Percentiles rank a stretch among this genome's conserved stretches.
phyloP scores from a whole-genome alignment of 768 basidiomycete species.

The Russula sp. region DNA sequence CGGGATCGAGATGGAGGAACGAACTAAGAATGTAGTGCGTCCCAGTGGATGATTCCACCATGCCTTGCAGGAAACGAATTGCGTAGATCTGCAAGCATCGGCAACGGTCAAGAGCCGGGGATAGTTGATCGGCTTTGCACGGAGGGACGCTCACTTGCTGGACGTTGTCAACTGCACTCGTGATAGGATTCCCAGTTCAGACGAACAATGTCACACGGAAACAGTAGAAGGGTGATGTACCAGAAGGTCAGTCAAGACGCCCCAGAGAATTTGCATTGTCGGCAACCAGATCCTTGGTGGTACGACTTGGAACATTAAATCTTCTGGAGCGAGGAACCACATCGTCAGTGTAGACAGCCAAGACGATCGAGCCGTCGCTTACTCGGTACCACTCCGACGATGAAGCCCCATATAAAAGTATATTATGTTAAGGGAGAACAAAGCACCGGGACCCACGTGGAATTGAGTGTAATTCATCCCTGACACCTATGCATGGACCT shows the following conservation, averaged over 20 bases:
- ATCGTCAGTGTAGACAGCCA: background rate
- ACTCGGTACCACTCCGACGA: constrained; percentile 71
- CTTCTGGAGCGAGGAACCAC: constrained; percentile 38
- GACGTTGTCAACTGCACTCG: constrained; percentile 49
- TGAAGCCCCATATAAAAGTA: constrained; percentile 67
- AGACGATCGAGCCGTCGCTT: constrained; percentile 10
- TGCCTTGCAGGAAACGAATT: constrained; percentile 67
- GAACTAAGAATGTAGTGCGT: constrained; percentile 68
- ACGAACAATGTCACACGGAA: background rate
- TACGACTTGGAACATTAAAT: constrained; percentile 58
- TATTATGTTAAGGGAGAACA: background rate
- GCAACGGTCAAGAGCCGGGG: background rate
- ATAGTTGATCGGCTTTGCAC: background rate
- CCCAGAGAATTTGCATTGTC: constrained; percentile 59
- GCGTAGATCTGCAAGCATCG: constrained; percentile 45
- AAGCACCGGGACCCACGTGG: constrained; percentile 36
- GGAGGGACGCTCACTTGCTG: constrained; percentile 40
- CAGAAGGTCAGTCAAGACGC: constrained; percentile 54
- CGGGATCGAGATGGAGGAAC: constrained; percentile 37
- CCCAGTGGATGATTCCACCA: constrained; percentile 69
- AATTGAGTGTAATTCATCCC: constrained; percentile 68
- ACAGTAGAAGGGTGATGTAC: constrained; percentile 31
- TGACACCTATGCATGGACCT: constrained; percentile 70
- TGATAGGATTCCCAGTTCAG: constrained; percentile 33
- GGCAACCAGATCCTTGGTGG: constrained; percentile 65